phyloP scores from a whole-genome alignment of 768 basidiomycete species.

The Collybiopsis luxurians region DNA sequence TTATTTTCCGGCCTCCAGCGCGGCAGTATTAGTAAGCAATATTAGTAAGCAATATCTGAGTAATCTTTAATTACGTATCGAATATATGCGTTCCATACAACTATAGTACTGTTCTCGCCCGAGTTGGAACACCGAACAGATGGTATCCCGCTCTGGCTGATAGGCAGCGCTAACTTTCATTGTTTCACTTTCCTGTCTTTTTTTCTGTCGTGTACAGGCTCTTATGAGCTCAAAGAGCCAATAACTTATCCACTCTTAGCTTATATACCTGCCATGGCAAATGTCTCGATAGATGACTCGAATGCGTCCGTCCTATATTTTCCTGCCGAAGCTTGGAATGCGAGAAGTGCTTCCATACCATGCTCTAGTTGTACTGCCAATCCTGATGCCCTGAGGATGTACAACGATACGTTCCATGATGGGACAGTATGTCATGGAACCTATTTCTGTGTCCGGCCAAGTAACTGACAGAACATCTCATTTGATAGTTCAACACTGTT shows the following conservation, averaged over 20 bases:
- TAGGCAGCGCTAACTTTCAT: too few species aligned
- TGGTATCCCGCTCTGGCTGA: too few species aligned
- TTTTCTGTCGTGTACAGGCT: too few species aligned
- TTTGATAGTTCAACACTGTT: slow-evolving; percentile 12
- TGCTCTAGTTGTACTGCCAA: slow-evolving; percentile 20
- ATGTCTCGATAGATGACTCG: slow-evolving; percentile 28
- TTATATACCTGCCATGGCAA: slow-evolving; percentile 13
- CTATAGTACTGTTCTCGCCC: too few species aligned
- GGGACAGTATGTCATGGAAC: slow-evolving; percentile 5
- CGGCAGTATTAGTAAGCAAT: too few species aligned
- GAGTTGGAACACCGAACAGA: too few species aligned
- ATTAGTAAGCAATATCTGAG: too few species aligned
- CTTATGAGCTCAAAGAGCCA: too few species aligned
- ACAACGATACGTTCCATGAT: slow-evolving; percentile 23
- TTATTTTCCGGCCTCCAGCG: not conserved
- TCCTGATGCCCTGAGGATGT: slow-evolving; percentile 12
- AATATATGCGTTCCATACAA: too few species aligned
- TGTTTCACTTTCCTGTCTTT: too few species aligned
- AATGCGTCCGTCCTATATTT: slow-evolving; percentile 15
- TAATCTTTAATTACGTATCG: too few species aligned
- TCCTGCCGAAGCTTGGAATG: slow-evolving; percentile 17
- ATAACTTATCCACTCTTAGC: too few species aligned
- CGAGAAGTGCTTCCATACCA: slow-evolving; percentile 5
- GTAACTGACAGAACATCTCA: not conserved
- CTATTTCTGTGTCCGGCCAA: slow-evolving; percentile 10